These are phyloP conservation scores for Arabis alpina DNA, from an alignment of 345 rosid species.

Conservation along the genomic window DNA sequence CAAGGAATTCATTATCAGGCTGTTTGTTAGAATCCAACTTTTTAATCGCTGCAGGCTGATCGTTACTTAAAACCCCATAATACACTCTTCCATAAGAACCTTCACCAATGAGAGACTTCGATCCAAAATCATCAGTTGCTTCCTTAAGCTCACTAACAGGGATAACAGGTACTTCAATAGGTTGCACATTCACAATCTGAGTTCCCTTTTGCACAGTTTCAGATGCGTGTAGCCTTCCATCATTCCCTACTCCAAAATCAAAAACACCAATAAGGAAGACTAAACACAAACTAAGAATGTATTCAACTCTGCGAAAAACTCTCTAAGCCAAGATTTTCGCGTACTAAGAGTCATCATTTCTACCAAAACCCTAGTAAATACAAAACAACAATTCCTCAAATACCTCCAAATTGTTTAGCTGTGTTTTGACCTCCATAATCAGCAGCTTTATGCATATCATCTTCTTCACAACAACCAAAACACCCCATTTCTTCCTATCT, in stretches of 20 bases:
- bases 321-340: background rate
- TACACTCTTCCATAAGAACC: conserved; percentile 81
- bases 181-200: conserved; percentile 65
- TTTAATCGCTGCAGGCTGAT: conserved; percentile 64
- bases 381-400: background rate
- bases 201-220: conserved; percentile 60
- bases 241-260: conserved; percentile 44
- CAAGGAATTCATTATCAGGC: conserved; percentile 58
- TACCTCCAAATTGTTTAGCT: conserved; percentile 70
- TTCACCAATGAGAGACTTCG: conserved; percentile 68
- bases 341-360: background rate
- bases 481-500: conserved; percentile 69
- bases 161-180: conserved; percentile 70
- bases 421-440: conserved; percentile 66
- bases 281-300: background rate
- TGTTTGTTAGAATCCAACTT: conserved; percentile 74
- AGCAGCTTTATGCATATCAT: conserved; percentile 66
- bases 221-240: conserved; percentile 54
- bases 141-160: conserved; percentile 60
- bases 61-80: conserved; percentile 54
- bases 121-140: conserved; percentile 62
- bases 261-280: conserved; percentile 2
- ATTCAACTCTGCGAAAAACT: no score
- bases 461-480: conserved; percentile 82
- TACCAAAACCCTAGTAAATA: no score